Base-by-base conservation (phyloP, 1,284 basidiomycete species). In the Coriolopsis trogii region DNA sequence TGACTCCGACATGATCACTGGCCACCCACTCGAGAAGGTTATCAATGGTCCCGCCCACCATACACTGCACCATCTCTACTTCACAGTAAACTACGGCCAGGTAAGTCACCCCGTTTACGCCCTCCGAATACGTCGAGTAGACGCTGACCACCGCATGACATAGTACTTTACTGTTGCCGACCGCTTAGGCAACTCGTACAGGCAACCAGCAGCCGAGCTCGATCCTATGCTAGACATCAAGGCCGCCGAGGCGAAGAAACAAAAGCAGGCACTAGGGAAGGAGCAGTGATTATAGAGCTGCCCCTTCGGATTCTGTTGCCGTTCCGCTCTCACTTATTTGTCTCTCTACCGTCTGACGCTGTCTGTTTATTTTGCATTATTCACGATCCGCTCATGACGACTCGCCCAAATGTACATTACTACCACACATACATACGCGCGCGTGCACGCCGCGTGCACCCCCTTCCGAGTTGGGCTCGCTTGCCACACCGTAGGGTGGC, bases 1-100 rank as follows among this genome's bases (percentile, higher is more conserved):
- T 70, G 96, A 99, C 71, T 95, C 93, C n/a, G 97, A 99, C 76
- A 98, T 99, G 95, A 87, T 98, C 68, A 92, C 91, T 40, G 95
- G 91, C n/a, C 89, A 93, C 67, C 77, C 87, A 6, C 79, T 97
- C 2, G 96, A 98, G 72, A 86, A 80, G 65, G 73, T 94, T 69
- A 96, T 99, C 75, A 99, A 99, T 72, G 94, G 95, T 12, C 97
- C 96, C 3, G 93, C 96, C 4, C 96, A 99, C 67, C 96, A 99
- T 72, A 98, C 95, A 0, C 78, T 98, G 38, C 95, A 98, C 69
- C 96, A 98, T 67, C 73, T 98, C 31, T 95, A 95, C 75, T 98
- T 97, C 72, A 97, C 91, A 23, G 91, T 92, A 66, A 98, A 98
- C 78, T 98, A 96, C 70, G 95, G 95, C 16, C 89, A 91, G 74